Base-by-base conservation (phyloP, 192 early-diverging fungal genomes). In the Linnemannia hyalina region DNA sequence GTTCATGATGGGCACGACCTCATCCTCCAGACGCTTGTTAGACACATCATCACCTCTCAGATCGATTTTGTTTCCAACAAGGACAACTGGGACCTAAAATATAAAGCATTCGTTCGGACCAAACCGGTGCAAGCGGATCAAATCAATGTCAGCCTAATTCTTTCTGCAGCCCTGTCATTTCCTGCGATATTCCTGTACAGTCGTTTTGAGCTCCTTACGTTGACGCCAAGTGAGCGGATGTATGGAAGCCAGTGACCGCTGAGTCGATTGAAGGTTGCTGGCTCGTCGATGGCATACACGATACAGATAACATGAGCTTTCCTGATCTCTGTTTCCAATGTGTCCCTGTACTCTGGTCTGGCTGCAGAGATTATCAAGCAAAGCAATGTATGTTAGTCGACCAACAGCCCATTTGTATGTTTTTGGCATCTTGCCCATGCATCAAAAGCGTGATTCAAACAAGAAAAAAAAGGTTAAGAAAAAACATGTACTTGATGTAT, bases 221-320 rank as follows among this genome's bases (percentile, higher is more conserved):
- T 99, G 46, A 98, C 92, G 32, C 99, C 99, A 77, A 98, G 92
- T 65, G 92, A 93, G 55, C 97, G 93, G 68, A 99, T 95, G 75
- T 96, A 95, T 22, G 99, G 97, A 29, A 99, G 92, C 99, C 99
- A 99, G 88, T 94, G 95, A 41, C 93, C 91, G 41, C 95, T 92
- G 8, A 99, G 91, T 9, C 97, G 93, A 83, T 94, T 93, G 86
- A 99, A 98, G 18, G 96, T 96, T 71, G 93, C 93, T 46, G 91
- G 94, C 69, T 96, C 92, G 88, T 96, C 93, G 46, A 99, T 95
- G 36, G 97, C 94, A 82, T 99, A 99, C 26, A 98, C 98, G 70
- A 99, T 98, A 85, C 98, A 98, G 60, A 99, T 98, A 36, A 98
- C 97, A 90, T 99, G 97, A 16, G 99, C 98, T 82, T 97, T 98